phyloP scores from a whole-genome alignment of 1,284 basidiomycete genomes.

The Spongiforma sp. region DNA sequence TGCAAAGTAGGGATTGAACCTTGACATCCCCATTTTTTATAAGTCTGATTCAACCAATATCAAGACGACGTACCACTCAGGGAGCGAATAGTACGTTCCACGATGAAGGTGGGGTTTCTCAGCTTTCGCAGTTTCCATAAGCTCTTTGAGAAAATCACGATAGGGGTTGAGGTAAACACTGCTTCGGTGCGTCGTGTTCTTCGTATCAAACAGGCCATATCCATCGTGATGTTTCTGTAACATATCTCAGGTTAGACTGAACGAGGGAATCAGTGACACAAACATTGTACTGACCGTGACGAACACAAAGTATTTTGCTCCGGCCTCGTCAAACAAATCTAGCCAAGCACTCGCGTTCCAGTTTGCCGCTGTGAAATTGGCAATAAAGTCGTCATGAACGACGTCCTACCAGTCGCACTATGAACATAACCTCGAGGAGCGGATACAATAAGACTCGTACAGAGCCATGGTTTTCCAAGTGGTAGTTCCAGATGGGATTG shows the following conservation, averaged over 20 bases:
- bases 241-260: conserved; percentile 4
- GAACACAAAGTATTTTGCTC: conserved; percentile 67
- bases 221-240: conserved; percentile 55
- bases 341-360: conserved; percentile 62
- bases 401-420: conserved; percentile 41
- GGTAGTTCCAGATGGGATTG: conserved; percentile 53
- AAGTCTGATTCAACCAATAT: background rate
- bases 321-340: conserved; percentile 57
- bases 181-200: conserved; percentile 54
- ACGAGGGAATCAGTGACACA: background rate
- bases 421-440: background rate
- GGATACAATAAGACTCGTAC: conserved; percentile 31
- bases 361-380: conserved; percentile 53
- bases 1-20: conserved; percentile 60
- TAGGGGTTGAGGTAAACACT: conserved; percentile 55
- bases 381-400: conserved; percentile 63
- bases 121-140: conserved; percentile 53
- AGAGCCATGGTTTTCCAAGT: conserved; percentile 53
- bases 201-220: conserved; percentile 59
- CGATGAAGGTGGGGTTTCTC: conserved; percentile 55
- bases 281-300: conserved; percentile 49
- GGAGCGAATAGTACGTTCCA: conserved; percentile 57
- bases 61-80: conserved; percentile 49
- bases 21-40: conserved; percentile 11
- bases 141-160: conserved; percentile 57